Base-by-base conservation (phyloP, 2,329 filamentous ascomycete genomes). In the Achaetomium macrosporum region DNA sequence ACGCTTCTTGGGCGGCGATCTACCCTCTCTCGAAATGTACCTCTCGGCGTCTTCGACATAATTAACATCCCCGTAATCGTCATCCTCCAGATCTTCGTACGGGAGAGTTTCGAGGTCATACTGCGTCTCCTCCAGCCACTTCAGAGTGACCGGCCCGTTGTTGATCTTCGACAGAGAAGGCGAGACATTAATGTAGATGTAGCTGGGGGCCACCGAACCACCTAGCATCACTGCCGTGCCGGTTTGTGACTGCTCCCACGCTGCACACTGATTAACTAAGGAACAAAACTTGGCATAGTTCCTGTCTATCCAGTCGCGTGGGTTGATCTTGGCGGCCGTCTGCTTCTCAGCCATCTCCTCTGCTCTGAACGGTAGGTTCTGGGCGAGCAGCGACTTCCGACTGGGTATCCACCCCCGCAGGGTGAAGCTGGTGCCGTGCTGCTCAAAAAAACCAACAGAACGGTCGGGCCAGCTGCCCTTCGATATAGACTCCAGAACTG, bases 361-460 rank as follows among this genome's bases (percentile, higher is more conserved):
- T 25, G 63, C 57, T 19, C 58, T 63, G 17, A 54, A 57, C 3
- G 70, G 70, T 33, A 73, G 47, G 42, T 64, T 61, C 37, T 68
- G 60, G 15, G 59, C 58, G 37, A 71, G 57, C 9, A 73, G 68
- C 64, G 68, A 70, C 43, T 63, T 61, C 2, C 58, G 59, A 47
- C 66, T 63, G n/a, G 75, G 74, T 65, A 74, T 69, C 70, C 68
- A 74, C 8, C 74, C 75, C 2, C 66, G 57, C 55, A 76, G 59
- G 0, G 71, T 69, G 55, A 76, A 71, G 55, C 73, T 77, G 16
- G 47, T 43, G 2, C 64, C 65, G 17, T 66, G 56, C 10, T 60
- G 54, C 47, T 73, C 69, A 47, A 76, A 73, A 41, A 70, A 68
- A 11, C 62, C 46, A 6, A 58, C 40, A 2, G 64, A 56, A 4